These are phyloP conservation scores for Phylloporus scabripes DNA, from an alignment of 768 basidiomycete genomes.

Conservation along the genomic window DNA sequence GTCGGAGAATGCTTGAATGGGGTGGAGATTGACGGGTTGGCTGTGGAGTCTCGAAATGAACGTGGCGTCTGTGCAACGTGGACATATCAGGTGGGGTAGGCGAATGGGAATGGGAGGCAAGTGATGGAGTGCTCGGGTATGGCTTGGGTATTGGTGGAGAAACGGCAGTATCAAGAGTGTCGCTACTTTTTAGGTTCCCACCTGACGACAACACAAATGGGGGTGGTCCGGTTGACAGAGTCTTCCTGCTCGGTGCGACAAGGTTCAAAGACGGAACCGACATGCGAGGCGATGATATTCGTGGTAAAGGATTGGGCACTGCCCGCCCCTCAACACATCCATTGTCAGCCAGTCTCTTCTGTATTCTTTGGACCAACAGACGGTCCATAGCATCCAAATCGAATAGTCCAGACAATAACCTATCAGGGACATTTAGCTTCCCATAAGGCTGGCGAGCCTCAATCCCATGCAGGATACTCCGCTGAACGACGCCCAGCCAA, in stretches of 20 bases:
- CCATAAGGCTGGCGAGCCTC: conserved; percentile 10
- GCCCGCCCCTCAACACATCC: conserved; percentile 27
- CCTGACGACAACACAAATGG: neutral
- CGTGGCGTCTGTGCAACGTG: conserved; percentile 14
- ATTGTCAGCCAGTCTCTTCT: conserved; percentile 27
- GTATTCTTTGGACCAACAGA: conserved; percentile 30
- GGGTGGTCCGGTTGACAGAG: neutral
- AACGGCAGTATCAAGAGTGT: neutral
- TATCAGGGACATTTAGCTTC: conserved; percentile 3
- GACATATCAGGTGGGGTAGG: neutral
- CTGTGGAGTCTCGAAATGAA: conserved; percentile 20
- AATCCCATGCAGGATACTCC: conserved; percentile 28
- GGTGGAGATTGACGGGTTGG: conserved; percentile 2
- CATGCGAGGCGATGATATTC: conserved; percentile 21
- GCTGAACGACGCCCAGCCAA: conserved; percentile 34
- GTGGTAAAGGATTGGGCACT: conserved; percentile 16
- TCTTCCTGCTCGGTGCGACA: conserved; percentile 8
- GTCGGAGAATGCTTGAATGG: conserved; percentile 14
- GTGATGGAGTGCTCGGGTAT: neutral
- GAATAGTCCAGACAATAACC: neutral
- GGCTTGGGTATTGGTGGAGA: neutral
- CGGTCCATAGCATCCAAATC: conserved; percentile 29
- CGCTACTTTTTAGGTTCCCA: neutral
- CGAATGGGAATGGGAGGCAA: conserved; percentile 4
- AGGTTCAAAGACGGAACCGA: conserved; percentile 21